Evolutionary conservation across 75 land plant species (phyloP).

Genomic region (Sequoia sempervirens): DNA sequence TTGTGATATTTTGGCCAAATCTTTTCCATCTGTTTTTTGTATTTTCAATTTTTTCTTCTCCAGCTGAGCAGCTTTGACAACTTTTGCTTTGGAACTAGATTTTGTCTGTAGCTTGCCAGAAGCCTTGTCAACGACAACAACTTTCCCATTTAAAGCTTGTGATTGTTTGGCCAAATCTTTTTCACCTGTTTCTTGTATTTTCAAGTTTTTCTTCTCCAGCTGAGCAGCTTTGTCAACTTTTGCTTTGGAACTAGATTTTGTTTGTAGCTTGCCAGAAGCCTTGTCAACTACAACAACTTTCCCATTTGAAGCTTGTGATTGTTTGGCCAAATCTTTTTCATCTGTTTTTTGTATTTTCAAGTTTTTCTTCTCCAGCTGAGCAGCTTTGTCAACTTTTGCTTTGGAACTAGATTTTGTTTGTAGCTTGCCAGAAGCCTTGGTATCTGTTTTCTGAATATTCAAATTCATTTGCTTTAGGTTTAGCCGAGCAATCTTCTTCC

Average conservation of each 20-base stretch:
- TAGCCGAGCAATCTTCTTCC: neutral
- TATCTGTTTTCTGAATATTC: neutral
- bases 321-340: neutral
- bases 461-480: neutral
- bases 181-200: neutral
- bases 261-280: neutral
- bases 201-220: neutral
- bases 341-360: neutral
- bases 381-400: neutral
- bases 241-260: neutral
- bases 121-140: constrained; percentile 70
- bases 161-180: neutral
- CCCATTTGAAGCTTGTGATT: constrained; percentile 7
- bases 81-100: neutral
- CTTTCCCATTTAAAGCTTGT: constrained; percentile 27
- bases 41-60: neutral
- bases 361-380: neutral
- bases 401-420: neutral
- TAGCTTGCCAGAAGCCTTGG: neutral
- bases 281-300: constrained; percentile 80
- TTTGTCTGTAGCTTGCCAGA: neutral
- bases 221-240: neutral
- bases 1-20: neutral
- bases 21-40: neutral
- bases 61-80: neutral